Conservation (phyloP, 2,329 filamentous ascomycete species). For the Apiospora aurea region DNA sequence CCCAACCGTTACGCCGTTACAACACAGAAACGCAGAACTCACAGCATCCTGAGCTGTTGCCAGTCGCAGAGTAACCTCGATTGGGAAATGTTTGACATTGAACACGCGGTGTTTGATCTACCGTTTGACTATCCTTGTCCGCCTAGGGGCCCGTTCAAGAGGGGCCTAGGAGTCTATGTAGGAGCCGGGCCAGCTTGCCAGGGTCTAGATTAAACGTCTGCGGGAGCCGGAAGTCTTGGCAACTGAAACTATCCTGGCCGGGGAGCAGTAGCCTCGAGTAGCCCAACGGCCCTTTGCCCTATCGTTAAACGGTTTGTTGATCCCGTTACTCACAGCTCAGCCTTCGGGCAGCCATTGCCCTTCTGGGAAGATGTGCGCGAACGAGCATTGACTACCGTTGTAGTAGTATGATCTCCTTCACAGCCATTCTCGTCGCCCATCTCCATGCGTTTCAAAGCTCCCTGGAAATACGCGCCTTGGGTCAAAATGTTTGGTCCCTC, state of each 20-base stretch:
- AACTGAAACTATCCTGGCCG: slow-evolving; percentile 5
- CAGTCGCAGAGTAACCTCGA: slow-evolving; percentile 3
- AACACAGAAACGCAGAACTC: neutral
- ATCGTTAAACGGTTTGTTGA: neutral
- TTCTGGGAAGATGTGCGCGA: slow-evolving; percentile 9
- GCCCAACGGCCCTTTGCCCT: neutral
- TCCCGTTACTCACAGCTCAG: neutral
- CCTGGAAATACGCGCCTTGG: neutral
- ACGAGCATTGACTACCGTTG: neutral
- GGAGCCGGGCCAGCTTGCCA: neutral
- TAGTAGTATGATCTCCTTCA: slow-evolving; percentile 1
- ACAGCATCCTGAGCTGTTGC: neutral
- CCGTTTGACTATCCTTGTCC: slow-evolving; percentile 13
- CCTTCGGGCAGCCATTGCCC: neutral
- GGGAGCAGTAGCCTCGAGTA: neutral
- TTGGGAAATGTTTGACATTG: slow-evolving; percentile 17
- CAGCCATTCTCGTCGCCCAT: slow-evolving; percentile 16
- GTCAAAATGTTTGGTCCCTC: neutral
- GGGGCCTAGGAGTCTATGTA: neutral
- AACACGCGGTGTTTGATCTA: slow-evolving; percentile 17
- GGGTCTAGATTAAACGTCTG: slow-evolving; percentile 14
- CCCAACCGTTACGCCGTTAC: neutral
- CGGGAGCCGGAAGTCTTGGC: slow-evolving; percentile 15
- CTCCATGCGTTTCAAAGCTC: slow-evolving; percentile 1
- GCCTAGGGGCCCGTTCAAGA: neutral